Evolutionary conservation across 1,139 yeast species (phyloP), one percentile per base, ranked within the genome.

Genomic region (Hanseniaspora gamundiae): DNA sequence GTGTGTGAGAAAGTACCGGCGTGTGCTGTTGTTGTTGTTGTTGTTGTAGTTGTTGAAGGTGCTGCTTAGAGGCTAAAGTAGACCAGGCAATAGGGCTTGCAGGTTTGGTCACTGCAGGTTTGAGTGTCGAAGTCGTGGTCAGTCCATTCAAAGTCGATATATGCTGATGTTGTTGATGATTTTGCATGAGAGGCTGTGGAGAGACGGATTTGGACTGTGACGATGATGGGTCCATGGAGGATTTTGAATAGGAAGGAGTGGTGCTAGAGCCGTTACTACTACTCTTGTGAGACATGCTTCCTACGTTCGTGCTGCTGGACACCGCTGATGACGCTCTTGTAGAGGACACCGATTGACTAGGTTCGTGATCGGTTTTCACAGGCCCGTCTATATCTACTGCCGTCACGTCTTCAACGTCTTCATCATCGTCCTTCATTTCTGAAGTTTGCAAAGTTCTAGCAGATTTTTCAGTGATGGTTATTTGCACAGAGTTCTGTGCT

Each of bases 61-160:
- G 79, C 78, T 50, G 79, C 64, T 43, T 33, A n/a, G 36, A n/a
- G 22, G 36, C 36, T 17, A 33, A 33, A 2, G 36, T 33, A 7
- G 36, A 33, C 36, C 36, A 33, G 9, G 36, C 36, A 33, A 33
- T 33, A 17, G 36, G 36, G 14, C 79, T 77, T 3, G 73, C 71
- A 1, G 84, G 83, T 49, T 74, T 75, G 1, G 71, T 66, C 10
- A 86, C 86, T 6, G 86, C 85, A 2, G 86, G 86, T 58, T 77
- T 78, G 45, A 79, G 64, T 1, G 77, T 74, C 64, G 69, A 49
- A 48, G 64, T 51, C n/a, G 60, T 56, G 13, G 60, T 55, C 30
- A 54, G 44, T 26, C 59, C 60, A 47, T 54, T 58, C 42, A 50
- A 49, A 17, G 56, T 51, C 47, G 54, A 60, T 43, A 56, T 54